A percentile compares a stretch with the other conserved stretches of the same genome.
Conservation (phyloP, 176 grass and related monocot species). For the Hsuehochloa calcarea region DNA sequence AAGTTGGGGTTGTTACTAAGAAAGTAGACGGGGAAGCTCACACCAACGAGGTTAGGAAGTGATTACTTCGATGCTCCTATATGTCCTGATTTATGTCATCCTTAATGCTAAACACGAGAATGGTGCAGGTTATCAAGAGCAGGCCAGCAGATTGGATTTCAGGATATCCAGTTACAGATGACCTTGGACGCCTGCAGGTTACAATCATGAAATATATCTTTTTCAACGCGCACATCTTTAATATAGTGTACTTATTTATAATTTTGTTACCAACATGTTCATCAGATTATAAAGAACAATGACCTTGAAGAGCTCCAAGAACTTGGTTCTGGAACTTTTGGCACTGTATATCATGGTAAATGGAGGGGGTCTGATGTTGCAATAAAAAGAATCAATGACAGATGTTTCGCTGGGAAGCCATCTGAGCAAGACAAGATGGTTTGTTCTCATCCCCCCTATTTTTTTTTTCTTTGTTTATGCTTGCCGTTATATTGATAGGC, state of each 20-base stretch:
- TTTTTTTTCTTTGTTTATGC: neutral
- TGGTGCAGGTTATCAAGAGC: slow-evolving; percentile 50
- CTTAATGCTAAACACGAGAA: slow-evolving; percentile 38
- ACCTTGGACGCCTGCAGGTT: slow-evolving; percentile 85
- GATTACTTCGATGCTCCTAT: slow-evolving; percentile 2
- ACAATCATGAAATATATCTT: slow-evolving; percentile 18
- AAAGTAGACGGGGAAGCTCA: slow-evolving; percentile 54
- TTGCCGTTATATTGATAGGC: slow-evolving; percentile 7
- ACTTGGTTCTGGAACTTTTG: slow-evolving; percentile 95
- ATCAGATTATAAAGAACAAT: slow-evolving; percentile 95
- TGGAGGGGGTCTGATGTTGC: slow-evolving; percentile 98
- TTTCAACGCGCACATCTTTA: neutral
- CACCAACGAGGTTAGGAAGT: slow-evolving; percentile 54
- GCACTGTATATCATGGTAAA: slow-evolving; percentile 98
- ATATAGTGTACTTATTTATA: neutral
- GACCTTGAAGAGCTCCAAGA: slow-evolving; percentile 94
- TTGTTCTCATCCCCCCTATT: slow-evolving; percentile 12
- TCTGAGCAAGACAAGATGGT: slow-evolving; percentile 97
- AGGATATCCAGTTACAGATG: slow-evolving; percentile 59
- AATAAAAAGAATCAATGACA: slow-evolving; percentile 95
- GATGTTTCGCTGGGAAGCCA: slow-evolving; percentile 88
- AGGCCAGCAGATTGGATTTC: slow-evolving; percentile 52
- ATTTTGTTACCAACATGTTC: slow-evolving; percentile 12
- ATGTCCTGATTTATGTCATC: slow-evolving; percentile 16
- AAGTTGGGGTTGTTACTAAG: slow-evolving; percentile 35